Base-by-base conservation (phyloP, 768 basidiomycete species). In the Ephemerocybe angulata region DNA sequence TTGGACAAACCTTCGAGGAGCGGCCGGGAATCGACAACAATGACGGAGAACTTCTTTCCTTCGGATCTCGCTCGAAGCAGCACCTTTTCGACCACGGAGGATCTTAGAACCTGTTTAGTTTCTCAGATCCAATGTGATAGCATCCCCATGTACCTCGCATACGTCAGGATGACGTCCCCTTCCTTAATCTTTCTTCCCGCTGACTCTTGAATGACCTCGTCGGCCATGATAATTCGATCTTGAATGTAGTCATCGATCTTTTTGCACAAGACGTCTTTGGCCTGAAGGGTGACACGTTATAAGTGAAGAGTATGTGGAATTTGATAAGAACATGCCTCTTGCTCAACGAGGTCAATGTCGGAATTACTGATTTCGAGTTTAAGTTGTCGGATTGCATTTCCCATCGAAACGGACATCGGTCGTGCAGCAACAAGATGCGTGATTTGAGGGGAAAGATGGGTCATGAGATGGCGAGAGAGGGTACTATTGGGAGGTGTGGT, bases 1-100 rank as follows among this genome's bases (percentile, higher is more conserved):
- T 19, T 50, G 37, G 27, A 50, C 52, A 3, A 12, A 84, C 94
- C 96, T 81, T 99, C 97, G 13, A 93, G 77, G 62, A 98, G 80
- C 2, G 97, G 97, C 52, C 90, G 80, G n/a, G 95, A 95, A 67
- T 99, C 97, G 11, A 98, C 87, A 8, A 97, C 84, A 40, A 98
- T 85, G 17, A 97, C 95, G 0, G 89, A 90, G 66, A 99, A 97
- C 38, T 72, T 75, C 58, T 86, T 90, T 7, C 88, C 87, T 17
- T 81, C 81, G 48, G 77, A 73, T 63, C 89, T 84, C 10, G 95
- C 92, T 50, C 82, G 78, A 5, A 98, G 71, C 2, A 99, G 65
- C 5, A 93, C 87, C 62, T 92, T 90, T 68, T 98, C 93, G 3
- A 98, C 93, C 0, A 98, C 85, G 0, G 95, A 98, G 15, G 95